Percentiles rank a stretch among this genome's conserved stretches.
These are phyloP conservation scores for Coprinopsis sp. DNA, from an alignment of 768 basidiomycete genomes.

Conservation along the genomic window DNA sequence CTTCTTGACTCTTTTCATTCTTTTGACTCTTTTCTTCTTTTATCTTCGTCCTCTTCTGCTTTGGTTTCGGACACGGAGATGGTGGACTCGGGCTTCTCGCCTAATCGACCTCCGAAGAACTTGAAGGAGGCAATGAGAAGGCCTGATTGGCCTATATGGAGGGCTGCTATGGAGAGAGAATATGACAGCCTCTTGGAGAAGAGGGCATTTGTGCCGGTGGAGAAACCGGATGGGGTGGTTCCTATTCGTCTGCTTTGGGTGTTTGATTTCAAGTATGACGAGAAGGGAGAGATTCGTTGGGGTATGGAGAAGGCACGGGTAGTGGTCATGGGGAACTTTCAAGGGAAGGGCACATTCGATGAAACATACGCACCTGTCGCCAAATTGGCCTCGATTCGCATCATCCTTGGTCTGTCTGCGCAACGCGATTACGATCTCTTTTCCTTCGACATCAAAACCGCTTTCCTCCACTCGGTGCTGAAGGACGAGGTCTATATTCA, in stretches of 20 bases:
- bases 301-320: constrained; percentile 21
- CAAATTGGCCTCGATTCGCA: constrained; percentile 15
- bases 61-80: no score
- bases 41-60: no score
- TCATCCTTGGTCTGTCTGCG: constrained; percentile 21
- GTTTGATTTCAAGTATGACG: constrained; percentile 3
- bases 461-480: constrained; percentile 18
- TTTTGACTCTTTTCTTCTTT: no score
- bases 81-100: no score
- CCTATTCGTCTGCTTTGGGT: constrained; percentile 5
- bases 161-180: constrained; percentile 21
- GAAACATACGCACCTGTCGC: constrained; percentile 30
- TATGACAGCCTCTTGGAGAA: constrained; percentile 12
- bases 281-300: not conserved
- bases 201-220: constrained; percentile 23
- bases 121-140: constrained; percentile 8
- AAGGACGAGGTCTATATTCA: constrained; percentile 8
- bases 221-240: constrained; percentile 2
- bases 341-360: constrained; percentile 32
- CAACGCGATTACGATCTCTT: constrained; percentile 11
- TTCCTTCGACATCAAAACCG: constrained; percentile 16
- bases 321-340: constrained; percentile 36
- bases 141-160: constrained; percentile 15
- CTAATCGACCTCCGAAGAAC: no score
- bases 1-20: no score